phyloP scores from a whole-genome alignment of 352 stramenopile species.

The Phytopythium ostracodes region DNA sequence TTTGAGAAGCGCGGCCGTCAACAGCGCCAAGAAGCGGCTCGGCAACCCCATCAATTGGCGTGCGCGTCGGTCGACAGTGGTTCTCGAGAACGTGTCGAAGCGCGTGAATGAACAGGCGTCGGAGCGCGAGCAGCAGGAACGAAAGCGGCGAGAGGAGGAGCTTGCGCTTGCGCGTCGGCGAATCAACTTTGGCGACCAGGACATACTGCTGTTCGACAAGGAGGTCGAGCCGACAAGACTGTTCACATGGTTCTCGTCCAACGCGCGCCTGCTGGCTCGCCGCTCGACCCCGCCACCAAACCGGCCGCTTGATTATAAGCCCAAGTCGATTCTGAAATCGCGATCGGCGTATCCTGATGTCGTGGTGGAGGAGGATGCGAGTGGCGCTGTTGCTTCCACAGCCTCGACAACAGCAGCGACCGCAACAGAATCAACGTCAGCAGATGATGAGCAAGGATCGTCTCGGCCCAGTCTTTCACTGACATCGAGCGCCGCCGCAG shows the following conservation, averaged over 20 bases:
- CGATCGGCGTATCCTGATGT: constrained; percentile 1
- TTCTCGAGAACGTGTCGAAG: constrained; percentile 37
- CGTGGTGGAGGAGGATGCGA: background rate
- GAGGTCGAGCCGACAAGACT: constrained; percentile 34
- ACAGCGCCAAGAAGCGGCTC: constrained; percentile 23
- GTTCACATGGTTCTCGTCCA: constrained; percentile 7
- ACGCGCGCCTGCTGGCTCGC: background rate
- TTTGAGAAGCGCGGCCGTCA: constrained; percentile 28
- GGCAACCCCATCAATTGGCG: constrained; percentile 36
- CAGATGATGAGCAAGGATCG: background rate
- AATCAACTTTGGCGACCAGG: constrained; percentile 23
- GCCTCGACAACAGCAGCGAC: background rate
- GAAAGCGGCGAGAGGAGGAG: constrained; percentile 16
- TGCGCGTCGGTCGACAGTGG: constrained; percentile 43
- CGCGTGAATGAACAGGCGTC: constrained; percentile 25
- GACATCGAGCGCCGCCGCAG: background rate
- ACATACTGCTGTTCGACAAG: constrained; percentile 27
- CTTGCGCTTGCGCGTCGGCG: constrained; percentile 24
- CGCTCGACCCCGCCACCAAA: background rate
- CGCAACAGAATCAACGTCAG: background rate
- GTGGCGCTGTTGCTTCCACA: background rate
- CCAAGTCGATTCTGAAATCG: constrained; percentile 7
- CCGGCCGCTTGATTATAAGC: background rate
- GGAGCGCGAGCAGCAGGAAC: constrained; percentile 14
- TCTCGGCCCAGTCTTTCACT: background rate